Evolutionary conservation across 495 filamentous ascomycete species (phyloP).

Genomic region (Aspergillus biplanus): DNA sequence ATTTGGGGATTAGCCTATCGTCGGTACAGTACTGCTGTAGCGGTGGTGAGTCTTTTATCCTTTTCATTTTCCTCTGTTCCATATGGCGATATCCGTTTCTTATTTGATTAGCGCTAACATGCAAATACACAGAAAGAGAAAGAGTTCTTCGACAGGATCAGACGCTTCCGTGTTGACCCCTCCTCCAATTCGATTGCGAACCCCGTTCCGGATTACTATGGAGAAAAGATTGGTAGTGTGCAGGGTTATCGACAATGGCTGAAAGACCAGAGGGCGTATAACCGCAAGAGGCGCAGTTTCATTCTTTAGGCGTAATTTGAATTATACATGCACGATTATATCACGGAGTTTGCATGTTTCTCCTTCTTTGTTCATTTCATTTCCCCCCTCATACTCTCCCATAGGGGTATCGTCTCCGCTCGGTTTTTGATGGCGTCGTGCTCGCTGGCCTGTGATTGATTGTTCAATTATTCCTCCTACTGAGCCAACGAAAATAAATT

Average conservation of each 20-base stretch:
- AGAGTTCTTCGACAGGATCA: slow-evolving; percentile 87
- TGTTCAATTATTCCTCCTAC: too few relatives aligned
- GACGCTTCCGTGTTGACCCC: slow-evolving; percentile 88
- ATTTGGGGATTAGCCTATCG: slow-evolving; percentile 74
- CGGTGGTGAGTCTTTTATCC: slow-evolving; percentile 52
- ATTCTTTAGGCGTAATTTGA: slow-evolving; percentile 34
- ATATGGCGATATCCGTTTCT: neutral
- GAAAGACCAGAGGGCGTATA: slow-evolving; percentile 97
- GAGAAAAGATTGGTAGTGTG: slow-evolving; percentile 95
- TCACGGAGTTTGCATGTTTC: too few relatives aligned
- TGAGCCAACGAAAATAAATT: too few relatives aligned
- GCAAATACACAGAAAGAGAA: slow-evolving; percentile 72
- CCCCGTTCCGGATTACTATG: slow-evolving; percentile 71
- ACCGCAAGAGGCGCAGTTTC: slow-evolving; percentile 79
- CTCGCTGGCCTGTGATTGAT: too few relatives aligned
- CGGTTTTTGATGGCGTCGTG: too few relatives aligned
- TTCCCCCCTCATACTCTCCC: too few relatives aligned
- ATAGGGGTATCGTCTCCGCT: too few relatives aligned
- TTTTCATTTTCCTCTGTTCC: neutral
- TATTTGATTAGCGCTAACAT: slow-evolving; percentile 14
- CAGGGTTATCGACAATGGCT: slow-evolving; percentile 90
- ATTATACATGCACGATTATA: too few relatives aligned
- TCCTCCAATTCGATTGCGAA: slow-evolving; percentile 67
- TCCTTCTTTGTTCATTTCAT: too few relatives aligned
- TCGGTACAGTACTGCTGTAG: slow-evolving; percentile 67